phyloP scores from a whole-genome alignment of 148 eudicot genomes.

The Drosera capensis region DNA sequence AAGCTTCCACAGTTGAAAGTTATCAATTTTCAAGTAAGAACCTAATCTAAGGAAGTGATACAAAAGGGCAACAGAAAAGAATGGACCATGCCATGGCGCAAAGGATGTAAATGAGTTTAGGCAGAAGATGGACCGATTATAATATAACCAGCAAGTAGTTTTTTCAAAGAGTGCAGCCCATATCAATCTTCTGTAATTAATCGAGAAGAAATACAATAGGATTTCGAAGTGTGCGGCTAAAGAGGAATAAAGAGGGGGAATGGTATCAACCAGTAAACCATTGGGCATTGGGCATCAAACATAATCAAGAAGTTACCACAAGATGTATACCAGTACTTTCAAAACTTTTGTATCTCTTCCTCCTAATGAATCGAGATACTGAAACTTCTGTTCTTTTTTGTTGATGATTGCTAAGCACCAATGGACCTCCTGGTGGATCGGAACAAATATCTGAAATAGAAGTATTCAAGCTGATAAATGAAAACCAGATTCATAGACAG shows the following conservation, averaged over 20 bases:
- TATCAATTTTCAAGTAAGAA: too few species aligned
- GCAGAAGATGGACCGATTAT: too few species aligned
- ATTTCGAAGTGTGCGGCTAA: not conserved
- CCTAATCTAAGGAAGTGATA: too few species aligned
- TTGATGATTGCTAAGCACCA: conserved; percentile 96
- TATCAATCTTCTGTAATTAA: too few species aligned
- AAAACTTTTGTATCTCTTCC: conserved; percentile 51
- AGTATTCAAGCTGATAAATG: conserved; percentile 7
- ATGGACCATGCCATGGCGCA: too few species aligned
- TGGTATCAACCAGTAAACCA: not conserved
- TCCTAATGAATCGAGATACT: conserved; percentile 79
- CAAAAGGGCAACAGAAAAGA: too few species aligned
- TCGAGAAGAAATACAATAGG: too few species aligned
- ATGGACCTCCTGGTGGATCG: conserved; percentile 73
- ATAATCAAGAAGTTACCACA: not conserved
- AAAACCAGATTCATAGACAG: not conserved
- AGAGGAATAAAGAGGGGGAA: not conserved
- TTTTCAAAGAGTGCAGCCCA: too few species aligned
- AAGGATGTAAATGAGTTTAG: too few species aligned
- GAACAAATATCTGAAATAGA: conserved; percentile 69
- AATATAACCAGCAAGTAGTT: too few species aligned
- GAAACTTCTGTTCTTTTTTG: conserved; percentile 78
- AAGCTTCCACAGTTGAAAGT: too few species aligned
- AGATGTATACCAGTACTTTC: conserved; percentile 54
- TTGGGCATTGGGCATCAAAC: not conserved